Evolutionary conservation across 345 rosid species (phyloP), one percentile per base, ranked within the genome.

Genomic region (Eucalyptus cloeziana): DNA sequence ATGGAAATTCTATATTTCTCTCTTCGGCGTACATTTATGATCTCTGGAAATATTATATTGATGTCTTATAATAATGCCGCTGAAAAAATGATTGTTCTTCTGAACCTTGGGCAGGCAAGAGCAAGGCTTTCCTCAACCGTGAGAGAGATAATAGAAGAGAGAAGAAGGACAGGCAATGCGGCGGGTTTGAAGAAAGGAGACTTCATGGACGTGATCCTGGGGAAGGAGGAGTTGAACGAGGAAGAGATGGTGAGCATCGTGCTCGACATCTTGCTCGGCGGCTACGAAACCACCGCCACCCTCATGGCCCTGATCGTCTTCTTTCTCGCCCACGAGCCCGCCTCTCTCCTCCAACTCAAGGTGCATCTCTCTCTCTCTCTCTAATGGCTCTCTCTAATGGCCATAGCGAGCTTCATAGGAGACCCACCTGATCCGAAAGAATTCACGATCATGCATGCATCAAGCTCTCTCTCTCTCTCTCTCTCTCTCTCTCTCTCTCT

Each of bases 241-340:
- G 95, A 95, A 60, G 95, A 95, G 93, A 94, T 83, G 87, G 96
- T 94, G 24, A 95, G 99, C 93, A 64, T 93, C 37, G 95, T 95
- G 14, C 88, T 97, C 90, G 99, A 97, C 89, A 91, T 95, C 49
- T 87, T 97, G 94, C 95, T 97, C 31, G 99, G 96, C 40, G 97
- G 97, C 60, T 94, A 96, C 81, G 98, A 97, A 93, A 97, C 98
- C 88, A 94, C 97, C 30, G 94, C 99, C 12, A 95, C 94, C 79
- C 94, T 96, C 86, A 88, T 94, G 88, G 89, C 97, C 88, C 88
- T 97, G 43, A 92, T 93, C 87, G 93, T 94, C 90, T 95, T 95
- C 94, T 97, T 95, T 91, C 95, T 97, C 89, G 93, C 90, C 12
- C 92, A 87, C 49, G 86, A 93, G 30, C 95, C 97, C 5, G 9